Evolutionary conservation across 2,329 filamentous ascomycete species (phyloP), one percentile per base, ranked within the genome.

Genomic region (Colletotrichum sp.): DNA sequence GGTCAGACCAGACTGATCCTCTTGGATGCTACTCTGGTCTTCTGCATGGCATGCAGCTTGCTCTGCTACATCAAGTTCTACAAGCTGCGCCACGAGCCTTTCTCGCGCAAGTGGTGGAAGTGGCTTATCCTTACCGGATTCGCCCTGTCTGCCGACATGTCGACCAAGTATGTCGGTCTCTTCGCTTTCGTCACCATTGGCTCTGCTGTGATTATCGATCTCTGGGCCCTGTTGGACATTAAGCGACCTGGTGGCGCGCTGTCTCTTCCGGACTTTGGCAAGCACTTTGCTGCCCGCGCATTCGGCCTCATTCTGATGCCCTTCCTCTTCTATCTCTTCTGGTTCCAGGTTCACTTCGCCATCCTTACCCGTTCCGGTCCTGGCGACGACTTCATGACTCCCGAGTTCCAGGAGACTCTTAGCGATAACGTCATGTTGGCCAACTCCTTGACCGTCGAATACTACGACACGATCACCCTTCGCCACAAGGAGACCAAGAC

Each of bases 331-430:
- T 99, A 99, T 86, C 91, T 99, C 62, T 98, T 99, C 90, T 99
- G 97, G 97, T 99, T 99, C 93, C 97, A 99, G 89, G 96, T 99
- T 34, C 97, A 99, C 87, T 99, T 99, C 84, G 90, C 95, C 59
- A 95, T 99, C 80, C 90, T 99, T 77, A 94, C 88, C 78, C 91
- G 93, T 75, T 98, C 97, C 68, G 97, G 97, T 43, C 96, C 97
- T 59, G 97, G 97, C 69, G 97, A 99, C 82, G 96, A 98, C 82
- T 99, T 99, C 87, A 99, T 99, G 97, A 96, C 94, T 5, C 97
- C 97, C 2, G 95, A 97, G 82, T 99, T 99, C 88, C 97, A 99
- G 87, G 96, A 98, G 87, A 98, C 97, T 3, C 89, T 99, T 78
- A 96, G 94, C 81, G 96, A 99, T 87, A 99, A 99, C 82, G 87